A percentile compares a stretch with the other conserved stretches of the same genome.
Conservation (phyloP, 495 filamentous ascomycete genomes). For the Thermochaetoides thermophila region DNA sequence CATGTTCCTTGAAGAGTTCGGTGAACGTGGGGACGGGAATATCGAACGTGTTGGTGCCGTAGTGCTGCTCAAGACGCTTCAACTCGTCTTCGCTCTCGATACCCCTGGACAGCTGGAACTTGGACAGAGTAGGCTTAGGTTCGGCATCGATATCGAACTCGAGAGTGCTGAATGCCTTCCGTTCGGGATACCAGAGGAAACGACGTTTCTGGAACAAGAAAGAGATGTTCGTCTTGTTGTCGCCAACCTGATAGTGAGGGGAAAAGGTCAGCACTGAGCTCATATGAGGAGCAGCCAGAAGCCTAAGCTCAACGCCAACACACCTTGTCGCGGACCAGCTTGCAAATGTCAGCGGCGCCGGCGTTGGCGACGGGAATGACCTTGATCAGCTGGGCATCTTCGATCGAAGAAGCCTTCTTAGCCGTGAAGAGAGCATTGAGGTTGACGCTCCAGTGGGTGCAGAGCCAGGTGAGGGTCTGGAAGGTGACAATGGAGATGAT, state of each 20-base stretch:
- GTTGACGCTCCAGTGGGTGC: constrained; percentile 93
- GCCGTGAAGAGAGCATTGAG: constrained; percentile 71
- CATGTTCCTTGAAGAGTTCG: constrained; percentile 96
- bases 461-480: constrained; percentile 85
- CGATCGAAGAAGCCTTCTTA: constrained; percentile 50
- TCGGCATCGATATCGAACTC: constrained; percentile 73
- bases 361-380: constrained; percentile 84
- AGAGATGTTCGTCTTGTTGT: constrained; percentile 60
- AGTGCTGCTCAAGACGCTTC: constrained; percentile 69
- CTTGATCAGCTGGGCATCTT: constrained; percentile 79
- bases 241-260: constrained; percentile 42
- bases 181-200: constrained; percentile 66
- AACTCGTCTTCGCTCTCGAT: constrained; percentile 57
- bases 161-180: constrained; percentile 60
- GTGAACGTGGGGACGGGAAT: constrained; percentile 92
- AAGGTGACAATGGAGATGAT: constrained; percentile 70
- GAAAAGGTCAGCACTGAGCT: no score
- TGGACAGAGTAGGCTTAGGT: constrained; percentile 58
- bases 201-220: constrained; percentile 98
- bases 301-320: constrained; percentile 3
- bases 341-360: constrained; percentile 77
- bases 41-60: constrained; percentile 93
- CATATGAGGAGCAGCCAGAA: background rate
- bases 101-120: constrained; percentile 67
- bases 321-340: constrained; percentile 58